Evolutionary conservation across 2,329 filamentous ascomycete species (phyloP).

Genomic region (Didymella sp.): DNA sequence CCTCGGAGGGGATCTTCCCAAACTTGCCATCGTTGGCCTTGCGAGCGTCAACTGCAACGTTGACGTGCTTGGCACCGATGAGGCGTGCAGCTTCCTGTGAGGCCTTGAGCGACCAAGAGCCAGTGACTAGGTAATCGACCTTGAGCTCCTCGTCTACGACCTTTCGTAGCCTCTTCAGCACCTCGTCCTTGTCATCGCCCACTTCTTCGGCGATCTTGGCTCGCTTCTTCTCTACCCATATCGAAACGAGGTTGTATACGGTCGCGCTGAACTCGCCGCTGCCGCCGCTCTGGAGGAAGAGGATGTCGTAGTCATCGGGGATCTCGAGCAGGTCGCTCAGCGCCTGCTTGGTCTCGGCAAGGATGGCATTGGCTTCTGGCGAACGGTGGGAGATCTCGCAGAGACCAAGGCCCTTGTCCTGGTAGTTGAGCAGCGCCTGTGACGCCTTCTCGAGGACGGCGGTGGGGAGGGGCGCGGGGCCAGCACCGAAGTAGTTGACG

Average conservation of each 20-base stretch:
- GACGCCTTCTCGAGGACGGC: conserved; percentile 79
- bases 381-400: conserved; percentile 93
- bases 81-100: conserved; percentile 81
- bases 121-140: conserved; percentile 89
- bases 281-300: conserved; percentile 89
- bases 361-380: conserved; percentile 75
- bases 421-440: conserved; percentile 79
- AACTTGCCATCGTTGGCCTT: conserved; percentile 79
- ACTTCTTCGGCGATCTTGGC: conserved; percentile 65
- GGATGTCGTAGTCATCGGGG: conserved; percentile 82
- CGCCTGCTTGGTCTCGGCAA: conserved; percentile 78
- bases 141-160: conserved; percentile 74
- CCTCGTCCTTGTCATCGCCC: conserved; percentile 60
- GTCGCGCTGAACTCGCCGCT: conserved; percentile 84
- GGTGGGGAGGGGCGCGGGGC: conserved; percentile 85
- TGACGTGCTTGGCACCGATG: conserved; percentile 78
- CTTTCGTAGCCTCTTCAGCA: conserved; percentile 67
- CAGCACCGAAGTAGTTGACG: conserved; percentile 87
- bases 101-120: conserved; percentile 89
- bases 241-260: conserved; percentile 81
- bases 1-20: conserved; percentile 79
- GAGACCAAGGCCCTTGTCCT: conserved; percentile 80
- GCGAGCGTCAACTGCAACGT: conserved; percentile 73
- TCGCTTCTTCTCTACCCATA: conserved; percentile 78
- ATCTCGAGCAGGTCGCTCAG: conserved; percentile 79